These are phyloP conservation scores for Chrysanthemum makinoi DNA, from an alignment of 129 eudicot genomes.

Conservation along the genomic window DNA sequence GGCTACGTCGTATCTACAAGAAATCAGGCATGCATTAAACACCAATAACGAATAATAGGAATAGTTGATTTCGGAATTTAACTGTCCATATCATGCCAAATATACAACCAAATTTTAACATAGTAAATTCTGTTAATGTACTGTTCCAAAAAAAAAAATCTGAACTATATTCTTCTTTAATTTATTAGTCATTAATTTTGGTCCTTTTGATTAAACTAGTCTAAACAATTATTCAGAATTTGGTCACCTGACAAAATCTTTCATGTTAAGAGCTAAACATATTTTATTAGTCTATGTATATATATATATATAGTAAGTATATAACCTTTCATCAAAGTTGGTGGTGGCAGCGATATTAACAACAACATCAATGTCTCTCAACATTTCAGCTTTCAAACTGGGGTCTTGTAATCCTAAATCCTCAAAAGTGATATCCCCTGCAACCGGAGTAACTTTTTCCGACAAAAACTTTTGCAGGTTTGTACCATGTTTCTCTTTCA, in stretches of 20 bases:
- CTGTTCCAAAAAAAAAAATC: too few species aligned
- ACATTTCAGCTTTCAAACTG: conserved; percentile 51
- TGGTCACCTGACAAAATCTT: too few species aligned
- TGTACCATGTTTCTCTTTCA: conserved; percentile 60
- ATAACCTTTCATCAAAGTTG: conserved; percentile 86
- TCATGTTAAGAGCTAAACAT: too few species aligned
- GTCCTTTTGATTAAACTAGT: not conserved
- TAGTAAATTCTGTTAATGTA: too few species aligned
- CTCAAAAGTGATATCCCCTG: conserved; percentile 76
- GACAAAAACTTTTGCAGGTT: conserved; percentile 43
- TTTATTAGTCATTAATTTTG: not conserved
- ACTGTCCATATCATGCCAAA: not conserved
- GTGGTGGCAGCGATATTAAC: conserved; percentile 90
- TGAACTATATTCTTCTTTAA: too few species aligned
- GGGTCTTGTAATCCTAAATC: conserved; percentile 63
- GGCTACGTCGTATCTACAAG: conserved; percentile 64
- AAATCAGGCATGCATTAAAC: not conserved
- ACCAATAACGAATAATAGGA: too few species aligned
- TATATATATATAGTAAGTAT: not conserved
- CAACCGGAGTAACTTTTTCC: conserved; percentile 51
- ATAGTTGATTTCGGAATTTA: not conserved
- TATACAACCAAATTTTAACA: not conserved
- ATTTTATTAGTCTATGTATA: not conserved
- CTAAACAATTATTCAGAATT: too few species aligned
- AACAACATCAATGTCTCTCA: conserved; percentile 68